phyloP scores from a whole-genome alignment of 495 filamentous ascomycete genomes.

The Melanomma pulvis-pyrius region DNA sequence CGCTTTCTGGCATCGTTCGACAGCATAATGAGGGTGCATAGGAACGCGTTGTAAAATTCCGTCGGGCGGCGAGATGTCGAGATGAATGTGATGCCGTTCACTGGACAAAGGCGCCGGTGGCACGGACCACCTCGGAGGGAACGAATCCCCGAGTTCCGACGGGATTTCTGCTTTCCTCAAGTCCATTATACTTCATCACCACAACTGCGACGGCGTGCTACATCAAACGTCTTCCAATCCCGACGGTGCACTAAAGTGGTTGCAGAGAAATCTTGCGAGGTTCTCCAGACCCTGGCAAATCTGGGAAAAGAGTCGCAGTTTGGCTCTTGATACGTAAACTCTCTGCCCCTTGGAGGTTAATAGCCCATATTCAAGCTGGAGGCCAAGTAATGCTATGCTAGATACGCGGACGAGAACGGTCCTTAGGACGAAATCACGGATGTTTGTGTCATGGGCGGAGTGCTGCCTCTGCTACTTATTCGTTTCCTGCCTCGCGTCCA shows the following conservation, averaged over 20 bases:
- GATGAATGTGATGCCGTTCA: no score
- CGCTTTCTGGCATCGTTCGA: constrained; percentile 13
- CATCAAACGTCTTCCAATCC: background rate
- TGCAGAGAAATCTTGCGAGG: background rate
- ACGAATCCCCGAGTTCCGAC: no score
- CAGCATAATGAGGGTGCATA: constrained; percentile 2
- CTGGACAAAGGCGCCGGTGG: no score
- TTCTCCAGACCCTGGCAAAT: background rate
- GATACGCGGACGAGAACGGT: background rate
- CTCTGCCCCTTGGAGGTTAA: background rate
- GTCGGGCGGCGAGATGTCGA: no score
- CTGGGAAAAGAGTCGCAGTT: background rate
- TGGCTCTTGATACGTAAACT: background rate
- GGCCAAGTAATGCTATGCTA: background rate
- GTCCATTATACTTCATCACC: background rate
- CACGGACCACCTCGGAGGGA: no score
- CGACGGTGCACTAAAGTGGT: background rate
- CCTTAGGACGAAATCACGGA: background rate
- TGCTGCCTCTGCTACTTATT: background rate
- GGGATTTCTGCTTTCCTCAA: no score
- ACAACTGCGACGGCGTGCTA: no score
- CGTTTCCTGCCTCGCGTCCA: no score
- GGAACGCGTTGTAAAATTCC: background rate
- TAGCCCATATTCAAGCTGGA: background rate
- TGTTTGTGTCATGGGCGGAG: background rate